Base-by-base conservation (phyloP, 768 basidiomycete genomes). In the Tremella yokohamensis region DNA sequence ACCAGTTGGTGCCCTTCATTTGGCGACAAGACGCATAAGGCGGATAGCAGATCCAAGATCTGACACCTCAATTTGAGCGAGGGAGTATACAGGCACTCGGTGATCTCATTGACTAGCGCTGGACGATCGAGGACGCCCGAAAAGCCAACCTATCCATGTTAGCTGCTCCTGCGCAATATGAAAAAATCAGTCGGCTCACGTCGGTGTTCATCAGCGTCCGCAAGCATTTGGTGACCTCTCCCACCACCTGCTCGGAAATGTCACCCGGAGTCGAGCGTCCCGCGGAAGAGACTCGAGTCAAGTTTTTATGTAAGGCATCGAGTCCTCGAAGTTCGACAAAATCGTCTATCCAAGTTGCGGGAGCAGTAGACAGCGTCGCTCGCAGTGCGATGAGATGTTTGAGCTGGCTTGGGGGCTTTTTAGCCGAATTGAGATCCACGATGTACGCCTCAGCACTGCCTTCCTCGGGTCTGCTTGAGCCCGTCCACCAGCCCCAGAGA, bases 121-220 rank as follows among this genome's bases (percentile, higher is more conserved):
- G 87, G 82, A 8, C 84, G 83, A 7, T 79, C 72, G 34, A 91
- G 75, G 12, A 89, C 85, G 58, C 83, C 80, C 39, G 81, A 79
- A 72, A 91, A 90, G 7, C 89, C 90, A 51, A 82, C 77, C 89
- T 92, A 52, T 12, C 40, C 16, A n/a, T 19, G n/a, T 60, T 38
- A 58, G 61, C 52, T 15, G 11, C 37, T 19, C 18, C 13, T 49
- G 13, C 8, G 22, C 16, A 20, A 39, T 37, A 19, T 19, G n/a
- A 11, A 26, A 22, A 13, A 18, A 8, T 40, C 44, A 56, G 29
- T 44, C 37, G 52, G 61, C 85, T 72, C 67, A 90, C 91, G 77
- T 88, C 84, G 0, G 87, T 93, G 67, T 96, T 96, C 62, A 92
- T 78, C 16, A 97, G 76, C 0, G 87, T 87, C 40, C 90, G 80